Percentiles rank a stretch among this genome's conserved stretches.
These are phyloP conservation scores for Paxillus involutus DNA, from an alignment of 768 basidiomycete species.

Conservation along the genomic window DNA sequence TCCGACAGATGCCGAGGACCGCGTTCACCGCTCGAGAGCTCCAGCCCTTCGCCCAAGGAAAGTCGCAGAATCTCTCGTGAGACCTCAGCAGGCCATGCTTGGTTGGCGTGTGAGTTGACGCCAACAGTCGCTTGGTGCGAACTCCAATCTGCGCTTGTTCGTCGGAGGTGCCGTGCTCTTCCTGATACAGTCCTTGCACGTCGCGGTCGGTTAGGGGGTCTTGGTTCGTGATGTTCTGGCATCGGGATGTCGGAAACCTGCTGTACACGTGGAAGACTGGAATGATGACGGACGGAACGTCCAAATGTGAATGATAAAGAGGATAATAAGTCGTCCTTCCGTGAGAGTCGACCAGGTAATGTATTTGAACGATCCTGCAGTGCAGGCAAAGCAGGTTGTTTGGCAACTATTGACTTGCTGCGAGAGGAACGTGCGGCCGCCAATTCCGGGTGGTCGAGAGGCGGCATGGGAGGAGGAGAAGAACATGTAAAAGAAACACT, in stretches of 20 bases:
- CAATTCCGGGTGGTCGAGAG: conserved; percentile 44
- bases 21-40: neutral
- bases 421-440: conserved; percentile 20
- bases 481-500: conserved; percentile 24
- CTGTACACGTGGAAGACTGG: conserved; percentile 28
- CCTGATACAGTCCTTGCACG: conserved; percentile 33
- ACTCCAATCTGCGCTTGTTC: conserved; percentile 60
- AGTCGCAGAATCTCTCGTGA: conserved; percentile 55
- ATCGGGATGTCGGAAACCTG: conserved; percentile 16
- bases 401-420: conserved; percentile 11
- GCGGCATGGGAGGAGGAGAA: conserved; percentile 55
- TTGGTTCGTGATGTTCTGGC: conserved; percentile 6
- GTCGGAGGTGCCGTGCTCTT: conserved; percentile 39
- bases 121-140: conserved; percentile 45
- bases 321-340: conserved; percentile 19
- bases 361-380: conserved; percentile 26
- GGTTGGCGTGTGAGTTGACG: conserved; percentile 28
- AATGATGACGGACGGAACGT: conserved; percentile 26
- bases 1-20: conserved; percentile 17
- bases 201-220: conserved; percentile 4
- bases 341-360: conserved; percentile 14
- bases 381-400: conserved; percentile 1
- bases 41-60: conserved; percentile 37
- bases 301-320: conserved; percentile 26
- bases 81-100: conserved; percentile 58